Conservation (phyloP, 2,329 filamentous ascomycete genomes). For the Peltaster fructicola region DNA sequence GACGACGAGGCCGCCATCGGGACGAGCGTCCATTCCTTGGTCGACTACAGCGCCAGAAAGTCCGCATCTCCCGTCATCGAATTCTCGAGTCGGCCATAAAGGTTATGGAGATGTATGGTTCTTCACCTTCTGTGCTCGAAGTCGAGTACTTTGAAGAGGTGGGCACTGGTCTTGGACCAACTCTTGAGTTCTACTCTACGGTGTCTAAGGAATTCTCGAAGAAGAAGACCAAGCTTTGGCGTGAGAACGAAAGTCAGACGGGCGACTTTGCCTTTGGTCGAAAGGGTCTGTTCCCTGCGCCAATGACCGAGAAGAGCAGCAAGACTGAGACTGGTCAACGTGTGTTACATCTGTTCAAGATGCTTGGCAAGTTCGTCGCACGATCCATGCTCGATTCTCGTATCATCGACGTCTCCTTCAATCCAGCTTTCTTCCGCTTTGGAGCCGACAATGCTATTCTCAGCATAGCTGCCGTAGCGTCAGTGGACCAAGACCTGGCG, state of each 20-base stretch:
- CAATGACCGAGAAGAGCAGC: constrained; percentile 64
- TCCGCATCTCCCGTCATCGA: constrained; percentile 87
- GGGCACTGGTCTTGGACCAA: constrained; percentile 85
- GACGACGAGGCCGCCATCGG: constrained; percentile 59
- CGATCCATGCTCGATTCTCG: constrained; percentile 95
- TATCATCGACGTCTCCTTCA: constrained; percentile 95
- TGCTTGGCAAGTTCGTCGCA: constrained; percentile 92
- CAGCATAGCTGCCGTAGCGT: constrained; percentile 68
- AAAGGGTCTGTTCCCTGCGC: constrained; percentile 77
- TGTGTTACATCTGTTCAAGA: constrained; percentile 73
- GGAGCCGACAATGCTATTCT: constrained; percentile 52
- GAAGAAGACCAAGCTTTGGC: constrained; percentile 93
- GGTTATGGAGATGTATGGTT: constrained; percentile 96
- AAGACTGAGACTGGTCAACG: constrained; percentile 65
- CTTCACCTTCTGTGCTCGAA: constrained; percentile 88
- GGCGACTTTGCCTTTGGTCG: constrained; percentile 74
- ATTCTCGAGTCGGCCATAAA: constrained; percentile 94
- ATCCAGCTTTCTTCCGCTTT: constrained; percentile 92
- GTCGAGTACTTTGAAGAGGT: constrained; percentile 99
- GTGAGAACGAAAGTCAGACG: constrained; percentile 63
- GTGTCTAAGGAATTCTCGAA: constrained; percentile 95
- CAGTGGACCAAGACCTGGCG: constrained; percentile 72
- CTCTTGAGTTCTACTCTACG: constrained; percentile 92
- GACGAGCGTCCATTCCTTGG: constrained; percentile 87
- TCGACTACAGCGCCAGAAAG: constrained; percentile 84